Evolutionary conservation across 1,284 basidiomycete genomes (phyloP), one percentile per base, ranked within the genome.

Genomic region (Heterobasidion parviporum): DNA sequence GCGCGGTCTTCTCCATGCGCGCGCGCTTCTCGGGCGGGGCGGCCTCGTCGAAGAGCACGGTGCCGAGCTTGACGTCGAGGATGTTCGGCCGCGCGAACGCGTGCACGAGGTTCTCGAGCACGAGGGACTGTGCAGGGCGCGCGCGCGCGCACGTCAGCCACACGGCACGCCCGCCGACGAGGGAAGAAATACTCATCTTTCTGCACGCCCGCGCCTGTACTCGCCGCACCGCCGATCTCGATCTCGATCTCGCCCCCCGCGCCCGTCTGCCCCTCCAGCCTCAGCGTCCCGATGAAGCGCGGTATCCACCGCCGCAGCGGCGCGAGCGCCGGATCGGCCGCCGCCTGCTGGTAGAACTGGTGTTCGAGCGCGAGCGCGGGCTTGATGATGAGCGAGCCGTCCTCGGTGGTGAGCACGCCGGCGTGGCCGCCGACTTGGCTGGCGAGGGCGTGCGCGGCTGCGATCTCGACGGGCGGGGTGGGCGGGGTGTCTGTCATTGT

Each of bases 41-140:
- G 18, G 72, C 72, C 33, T 83, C 77, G 56, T 90, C 89, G 64
- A 90, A 89, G 4, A 98, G 78, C 8, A 89, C 77, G 0, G 89
- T 94, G 1, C 95, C 95, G 18, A 98, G 85, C 70, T 98, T 98
- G 69, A 94, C 77, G 67, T 98, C 96, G 26, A 97, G 75, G 54
- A 97, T 83, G 64, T 89, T 93, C 2, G 95, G 94, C 67, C 84
- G 86, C 32, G 70, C 64, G 72, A 94, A 98, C 0, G 78, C 67
- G 61, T 85, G 71, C 1, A 87, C 74, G 7, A 96, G 73, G 67
- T 98, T 98, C 71, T 95, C 88, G 6, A 98, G 71, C 26, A 97
- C 92, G 56, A 97, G 74, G 58, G 79, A 85, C 72, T 94, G 81
- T 79, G 46, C 18, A 10, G 12, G 12, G 26, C 26, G 26, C 26